These are phyloP conservation scores for Saturnispora besseyi DNA, from an alignment of 805 yeast species.

Conservation along the genomic window DNA sequence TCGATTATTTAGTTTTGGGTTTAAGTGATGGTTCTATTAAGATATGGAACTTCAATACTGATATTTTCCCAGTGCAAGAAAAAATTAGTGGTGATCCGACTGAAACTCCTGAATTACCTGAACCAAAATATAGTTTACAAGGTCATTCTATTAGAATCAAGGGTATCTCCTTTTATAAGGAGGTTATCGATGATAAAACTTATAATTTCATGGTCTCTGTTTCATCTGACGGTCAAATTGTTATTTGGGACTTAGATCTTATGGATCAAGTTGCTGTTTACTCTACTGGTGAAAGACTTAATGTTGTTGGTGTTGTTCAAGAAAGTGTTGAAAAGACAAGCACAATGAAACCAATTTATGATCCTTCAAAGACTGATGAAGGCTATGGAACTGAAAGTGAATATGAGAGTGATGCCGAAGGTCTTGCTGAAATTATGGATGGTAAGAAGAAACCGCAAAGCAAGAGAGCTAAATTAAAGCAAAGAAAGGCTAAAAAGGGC, in stretches of 20 bases:
- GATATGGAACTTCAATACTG: constrained; percentile 39
- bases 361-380: constrained; percentile 33
- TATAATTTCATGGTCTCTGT: constrained; percentile 56
- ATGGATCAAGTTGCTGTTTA: constrained; percentile 85
- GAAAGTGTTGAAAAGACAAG: constrained; percentile 69
- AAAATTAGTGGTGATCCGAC: constrained; percentile 20
- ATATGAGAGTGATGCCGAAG: constrained; percentile 68
- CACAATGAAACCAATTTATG: constrained; percentile 45
- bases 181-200: constrained; percentile 27
- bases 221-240: constrained; percentile 89
- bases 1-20: constrained; percentile 57
- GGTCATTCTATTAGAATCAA: constrained; percentile 88
- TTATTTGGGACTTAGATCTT: constrained; percentile 69
- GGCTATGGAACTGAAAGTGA: constrained; percentile 52
- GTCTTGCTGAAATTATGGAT: constrained; percentile 47
- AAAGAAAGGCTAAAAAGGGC: constrained; percentile 33
- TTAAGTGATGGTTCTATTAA: constrained; percentile 62
- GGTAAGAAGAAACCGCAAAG: constrained; percentile 29
- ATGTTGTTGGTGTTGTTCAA: constrained; percentile 69
- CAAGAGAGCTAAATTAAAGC: constrained; percentile 31
- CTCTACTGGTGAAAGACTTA: constrained; percentile 83
- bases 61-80: constrained; percentile 17
- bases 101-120: constrained; percentile 21
- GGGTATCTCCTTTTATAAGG: constrained; percentile 49
- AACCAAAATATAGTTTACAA: constrained; percentile 49